These are phyloP conservation scores for Tetradesmus lagerheimii DNA, from an alignment of 139 green algal species.

Conservation along the genomic window DNA sequence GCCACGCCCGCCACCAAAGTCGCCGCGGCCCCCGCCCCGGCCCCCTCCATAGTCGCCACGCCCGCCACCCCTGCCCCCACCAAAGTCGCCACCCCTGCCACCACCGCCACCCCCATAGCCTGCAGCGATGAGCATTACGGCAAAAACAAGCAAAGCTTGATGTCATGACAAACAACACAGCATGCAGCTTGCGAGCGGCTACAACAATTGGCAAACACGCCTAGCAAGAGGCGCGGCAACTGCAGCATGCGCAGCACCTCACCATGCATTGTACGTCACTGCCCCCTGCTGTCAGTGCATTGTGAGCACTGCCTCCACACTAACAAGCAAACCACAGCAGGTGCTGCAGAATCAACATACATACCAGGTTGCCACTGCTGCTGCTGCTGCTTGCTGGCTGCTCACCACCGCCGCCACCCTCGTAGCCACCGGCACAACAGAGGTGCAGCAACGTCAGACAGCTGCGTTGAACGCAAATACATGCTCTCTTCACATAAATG, in stretches of 20 bases:
- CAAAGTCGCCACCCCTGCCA: background rate
- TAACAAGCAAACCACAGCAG: background rate
- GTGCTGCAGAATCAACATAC: background rate
- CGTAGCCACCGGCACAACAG: conserved; percentile 34
- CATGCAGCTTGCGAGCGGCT: background rate
- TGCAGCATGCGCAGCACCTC: background rate
- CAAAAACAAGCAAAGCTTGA: background rate
- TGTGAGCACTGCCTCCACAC: background rate
- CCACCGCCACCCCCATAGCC: conserved; percentile 14
- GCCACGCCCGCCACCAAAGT: conserved; percentile 28
- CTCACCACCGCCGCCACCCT: conserved; percentile 4
- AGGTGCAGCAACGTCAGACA: background rate
- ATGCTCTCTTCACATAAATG: no score
- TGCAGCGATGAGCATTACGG: background rate
- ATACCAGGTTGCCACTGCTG: background rate
- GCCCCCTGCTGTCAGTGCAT: background rate
- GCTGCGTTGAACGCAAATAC: background rate
- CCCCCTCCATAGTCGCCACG: background rate
- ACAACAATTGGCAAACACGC: background rate
- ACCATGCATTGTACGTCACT: background rate
- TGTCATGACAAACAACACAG: background rate
- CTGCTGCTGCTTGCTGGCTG: background rate
- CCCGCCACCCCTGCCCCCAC: background rate
- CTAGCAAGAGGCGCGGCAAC: background rate
- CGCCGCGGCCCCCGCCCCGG: conserved; percentile 4